These are phyloP conservation scores for Heritiera fomes DNA, from an alignment of 345 rosid species.

Conservation along the genomic window DNA sequence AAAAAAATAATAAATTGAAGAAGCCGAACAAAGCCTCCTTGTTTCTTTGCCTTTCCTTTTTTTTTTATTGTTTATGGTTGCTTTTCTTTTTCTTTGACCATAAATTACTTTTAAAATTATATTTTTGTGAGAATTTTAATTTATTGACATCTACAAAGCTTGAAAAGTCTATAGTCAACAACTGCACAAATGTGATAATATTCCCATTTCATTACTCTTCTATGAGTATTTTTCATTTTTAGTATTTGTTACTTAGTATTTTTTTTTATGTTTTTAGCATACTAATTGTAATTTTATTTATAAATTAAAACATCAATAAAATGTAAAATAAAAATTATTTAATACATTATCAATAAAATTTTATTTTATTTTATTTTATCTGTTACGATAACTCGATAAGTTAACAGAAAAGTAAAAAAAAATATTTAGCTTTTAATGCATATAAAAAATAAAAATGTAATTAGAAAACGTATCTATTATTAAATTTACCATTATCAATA, in stretches of 20 bases:
- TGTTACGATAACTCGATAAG: too few species aligned
- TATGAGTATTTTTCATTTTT: neutral
- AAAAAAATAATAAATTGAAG: neutral
- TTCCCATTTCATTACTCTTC: conserved; percentile 24
- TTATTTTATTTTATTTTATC: too few species aligned
- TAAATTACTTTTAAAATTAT: neutral
- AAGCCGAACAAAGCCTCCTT: conserved; percentile 25
- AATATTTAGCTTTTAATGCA: too few species aligned
- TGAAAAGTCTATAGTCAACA: conserved; percentile 61
- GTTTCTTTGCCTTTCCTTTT: conserved; percentile 10
- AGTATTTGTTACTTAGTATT: neutral
- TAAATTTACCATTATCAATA: too few species aligned
- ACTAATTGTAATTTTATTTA: neutral
- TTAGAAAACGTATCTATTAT: too few species aligned
- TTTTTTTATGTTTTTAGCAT: neutral
- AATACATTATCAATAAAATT: too few species aligned
- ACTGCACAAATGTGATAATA: conserved; percentile 42
- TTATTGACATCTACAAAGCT: conserved; percentile 12
- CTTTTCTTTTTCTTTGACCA: conserved; percentile 9
- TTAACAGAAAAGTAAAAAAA: too few species aligned
- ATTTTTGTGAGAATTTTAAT: conserved; percentile 14
- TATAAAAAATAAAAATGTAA: too few species aligned
- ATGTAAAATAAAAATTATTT: neutral
- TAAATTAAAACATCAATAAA: conserved; percentile 2
- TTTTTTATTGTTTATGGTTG: neutral